Conservation (phyloP, 257 asterid genomes). For the Solanum lignicaule region DNA sequence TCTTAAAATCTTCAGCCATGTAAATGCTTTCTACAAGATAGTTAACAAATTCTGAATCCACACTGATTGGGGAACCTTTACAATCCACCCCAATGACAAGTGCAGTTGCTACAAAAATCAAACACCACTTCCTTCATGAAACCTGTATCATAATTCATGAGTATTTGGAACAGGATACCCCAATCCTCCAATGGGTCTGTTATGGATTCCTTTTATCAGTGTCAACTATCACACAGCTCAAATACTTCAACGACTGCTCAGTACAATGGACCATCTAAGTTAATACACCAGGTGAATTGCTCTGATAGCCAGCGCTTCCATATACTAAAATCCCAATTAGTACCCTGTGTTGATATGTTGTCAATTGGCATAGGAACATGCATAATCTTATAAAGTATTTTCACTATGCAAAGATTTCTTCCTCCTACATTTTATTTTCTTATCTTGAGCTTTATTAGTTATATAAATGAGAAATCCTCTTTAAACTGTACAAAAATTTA, state of each 20-base stretch:
- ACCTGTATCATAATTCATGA: not conserved
- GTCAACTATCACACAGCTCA: not conserved
- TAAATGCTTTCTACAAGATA: not conserved
- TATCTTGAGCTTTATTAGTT: not conserved
- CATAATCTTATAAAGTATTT: not conserved
- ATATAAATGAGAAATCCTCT: not conserved
- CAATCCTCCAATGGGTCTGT: not conserved
- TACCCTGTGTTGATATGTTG: not conserved
- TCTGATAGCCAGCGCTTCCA: not conserved
- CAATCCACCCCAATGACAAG: not conserved
- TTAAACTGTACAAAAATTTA: not conserved
- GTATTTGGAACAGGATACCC: not conserved
- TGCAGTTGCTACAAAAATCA: not conserved
- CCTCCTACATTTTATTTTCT: not conserved
- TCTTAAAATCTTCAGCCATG: not conserved
- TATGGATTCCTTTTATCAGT: not conserved
- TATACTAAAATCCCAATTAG: not conserved
- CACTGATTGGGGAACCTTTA: not conserved
- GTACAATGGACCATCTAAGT: not conserved
- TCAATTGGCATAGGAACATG: not conserved
- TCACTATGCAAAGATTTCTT: not conserved
- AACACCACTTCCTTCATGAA: not conserved
- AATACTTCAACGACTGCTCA: not conserved
- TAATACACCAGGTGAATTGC: not conserved
- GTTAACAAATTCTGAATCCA: no score